A percentile compares a stretch with the other conserved stretches of the same genome.
These are phyloP conservation scores for Setaria italica DNA, from an alignment of 202 grass and related monocot genomes.

Conservation along the genomic window DNA sequence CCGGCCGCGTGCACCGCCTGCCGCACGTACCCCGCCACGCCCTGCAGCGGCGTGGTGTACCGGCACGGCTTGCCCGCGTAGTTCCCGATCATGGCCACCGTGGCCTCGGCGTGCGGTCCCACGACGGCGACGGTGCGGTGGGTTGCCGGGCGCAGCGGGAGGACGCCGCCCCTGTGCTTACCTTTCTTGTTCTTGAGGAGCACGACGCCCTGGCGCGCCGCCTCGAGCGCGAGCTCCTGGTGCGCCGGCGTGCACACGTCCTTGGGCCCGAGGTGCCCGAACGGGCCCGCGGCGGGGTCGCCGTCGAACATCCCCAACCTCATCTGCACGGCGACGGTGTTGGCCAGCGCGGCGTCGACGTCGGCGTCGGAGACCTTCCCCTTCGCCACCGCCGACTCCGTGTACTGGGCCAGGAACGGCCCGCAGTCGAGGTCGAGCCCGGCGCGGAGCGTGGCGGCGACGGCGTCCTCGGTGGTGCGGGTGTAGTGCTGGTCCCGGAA, in stretches of 20 bases:
- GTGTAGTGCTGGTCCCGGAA: slow-evolving; percentile 73
- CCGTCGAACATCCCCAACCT: slow-evolving; percentile 87
- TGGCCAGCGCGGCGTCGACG: slow-evolving; percentile 58
- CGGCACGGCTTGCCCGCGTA: slow-evolving; percentile 71
- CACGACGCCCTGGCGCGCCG: slow-evolving; percentile 68
- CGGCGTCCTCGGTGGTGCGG: slow-evolving; percentile 68
- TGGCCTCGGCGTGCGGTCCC: slow-evolving; percentile 72
- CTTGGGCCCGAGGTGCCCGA: slow-evolving; percentile 54
- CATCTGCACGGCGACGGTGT: slow-evolving; percentile 82
- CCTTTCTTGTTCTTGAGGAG: slow-evolving; percentile 60
- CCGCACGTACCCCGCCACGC: slow-evolving; percentile 52
- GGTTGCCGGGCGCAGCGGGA: slow-evolving; percentile 1
- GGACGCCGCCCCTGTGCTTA: neutral
- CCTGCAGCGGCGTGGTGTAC: slow-evolving; percentile 75
- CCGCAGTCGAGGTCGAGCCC: slow-evolving; percentile 91
- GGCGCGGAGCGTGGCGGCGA: slow-evolving; percentile 65
- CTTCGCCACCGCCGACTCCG: slow-evolving; percentile 46
- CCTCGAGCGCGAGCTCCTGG: slow-evolving; percentile 70
- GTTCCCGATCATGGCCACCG: slow-evolving; percentile 84
- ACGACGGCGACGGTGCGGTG: slow-evolving; percentile 57
- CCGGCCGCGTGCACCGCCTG: slow-evolving; percentile 50
- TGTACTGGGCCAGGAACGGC: slow-evolving; percentile 63
- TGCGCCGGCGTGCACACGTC: slow-evolving; percentile 71
- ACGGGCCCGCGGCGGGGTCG: slow-evolving; percentile 52
- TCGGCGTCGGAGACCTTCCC: slow-evolving; percentile 60